Percentiles rank a stretch among this genome's conserved stretches.
These are phyloP conservation scores for Teratosphaeria zuluensis DNA, from an alignment of 2,329 filamentous ascomycete species.

Conservation along the genomic window DNA sequence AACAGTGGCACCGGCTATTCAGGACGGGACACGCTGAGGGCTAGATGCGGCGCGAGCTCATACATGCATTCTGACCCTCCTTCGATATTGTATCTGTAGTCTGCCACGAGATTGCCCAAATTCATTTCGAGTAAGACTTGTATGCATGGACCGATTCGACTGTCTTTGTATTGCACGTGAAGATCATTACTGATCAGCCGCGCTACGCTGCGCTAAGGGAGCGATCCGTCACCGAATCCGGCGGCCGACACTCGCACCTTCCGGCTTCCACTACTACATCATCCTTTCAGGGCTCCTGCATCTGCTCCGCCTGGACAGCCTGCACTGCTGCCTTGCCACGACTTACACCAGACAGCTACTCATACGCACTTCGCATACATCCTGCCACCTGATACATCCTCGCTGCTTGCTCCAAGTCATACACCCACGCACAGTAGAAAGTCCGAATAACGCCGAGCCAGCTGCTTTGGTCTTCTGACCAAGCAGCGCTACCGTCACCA, in stretches of 20 bases:
- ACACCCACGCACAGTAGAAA: background rate
- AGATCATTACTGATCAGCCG: background rate
- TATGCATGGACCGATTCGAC: background rate
- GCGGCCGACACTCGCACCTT: too few species aligned
- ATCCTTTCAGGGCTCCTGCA: background rate
- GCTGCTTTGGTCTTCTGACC: slow-evolving; percentile 18
- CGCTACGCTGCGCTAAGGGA: background rate
- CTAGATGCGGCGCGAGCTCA: background rate
- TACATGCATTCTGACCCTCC: background rate
- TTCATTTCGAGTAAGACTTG: background rate
- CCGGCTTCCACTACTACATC: background rate
- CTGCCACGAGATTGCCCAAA: background rate
- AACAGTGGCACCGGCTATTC: background rate
- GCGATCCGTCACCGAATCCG: too few species aligned
- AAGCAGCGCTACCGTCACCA: slow-evolving; percentile 14
- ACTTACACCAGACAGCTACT: background rate
- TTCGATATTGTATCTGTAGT: background rate
- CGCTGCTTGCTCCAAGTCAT: background rate
- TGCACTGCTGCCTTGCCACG: background rate
- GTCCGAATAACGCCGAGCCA: background rate
- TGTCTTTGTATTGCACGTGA: background rate
- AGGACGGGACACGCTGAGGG: background rate
- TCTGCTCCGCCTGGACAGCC: background rate
- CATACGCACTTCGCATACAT: background rate
- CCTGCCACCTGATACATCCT: background rate